These are phyloP conservation scores for Ustilago crameri DNA, from an alignment of 1,284 basidiomycete genomes.

Conservation along the genomic window DNA sequence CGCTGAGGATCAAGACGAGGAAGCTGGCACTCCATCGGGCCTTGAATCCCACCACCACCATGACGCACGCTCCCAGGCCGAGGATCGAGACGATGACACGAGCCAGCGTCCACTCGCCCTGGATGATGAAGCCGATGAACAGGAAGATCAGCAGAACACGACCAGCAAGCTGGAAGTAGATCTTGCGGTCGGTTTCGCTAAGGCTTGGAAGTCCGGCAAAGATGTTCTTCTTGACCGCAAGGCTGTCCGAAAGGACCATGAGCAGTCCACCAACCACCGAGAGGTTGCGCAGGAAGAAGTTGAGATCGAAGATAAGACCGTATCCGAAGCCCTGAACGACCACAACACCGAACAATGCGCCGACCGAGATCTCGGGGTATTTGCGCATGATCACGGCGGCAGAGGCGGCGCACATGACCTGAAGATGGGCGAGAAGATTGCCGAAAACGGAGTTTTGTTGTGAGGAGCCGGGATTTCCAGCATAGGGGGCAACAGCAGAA, in stretches of 20 bases:
- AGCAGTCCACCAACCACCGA: constrained; percentile 90
- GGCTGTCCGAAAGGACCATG: constrained; percentile 97
- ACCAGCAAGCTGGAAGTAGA: constrained; percentile 90
- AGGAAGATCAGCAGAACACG: constrained; percentile 98
- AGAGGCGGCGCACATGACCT: constrained; percentile 84
- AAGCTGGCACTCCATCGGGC: constrained; percentile 99
- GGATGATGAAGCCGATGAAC: constrained; percentile 96
- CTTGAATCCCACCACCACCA: constrained; percentile 99
- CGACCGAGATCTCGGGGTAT: constrained; percentile 87
- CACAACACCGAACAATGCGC: constrained; percentile 89
- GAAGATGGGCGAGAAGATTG: neutral
- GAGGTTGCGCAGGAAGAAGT: constrained; percentile 97
- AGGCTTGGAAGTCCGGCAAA: constrained; percentile 89
- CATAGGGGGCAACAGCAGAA: neutral
- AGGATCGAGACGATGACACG: constrained; percentile 84
- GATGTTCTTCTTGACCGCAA: constrained; percentile 79
- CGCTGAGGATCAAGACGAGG: constrained; percentile 87
- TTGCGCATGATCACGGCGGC: constrained; percentile 86
- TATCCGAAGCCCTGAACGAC: constrained; percentile 92
- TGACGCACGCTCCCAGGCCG: constrained; percentile 79
- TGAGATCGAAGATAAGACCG: constrained; percentile 94
- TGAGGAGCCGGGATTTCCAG: neutral
- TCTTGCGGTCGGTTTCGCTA: constrained; percentile 94
- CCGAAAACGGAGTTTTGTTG: neutral
- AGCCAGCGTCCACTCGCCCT: constrained; percentile 87